Evolutionary conservation across 805 yeast species (phyloP).

Genomic region (Candida jianshihensis): DNA sequence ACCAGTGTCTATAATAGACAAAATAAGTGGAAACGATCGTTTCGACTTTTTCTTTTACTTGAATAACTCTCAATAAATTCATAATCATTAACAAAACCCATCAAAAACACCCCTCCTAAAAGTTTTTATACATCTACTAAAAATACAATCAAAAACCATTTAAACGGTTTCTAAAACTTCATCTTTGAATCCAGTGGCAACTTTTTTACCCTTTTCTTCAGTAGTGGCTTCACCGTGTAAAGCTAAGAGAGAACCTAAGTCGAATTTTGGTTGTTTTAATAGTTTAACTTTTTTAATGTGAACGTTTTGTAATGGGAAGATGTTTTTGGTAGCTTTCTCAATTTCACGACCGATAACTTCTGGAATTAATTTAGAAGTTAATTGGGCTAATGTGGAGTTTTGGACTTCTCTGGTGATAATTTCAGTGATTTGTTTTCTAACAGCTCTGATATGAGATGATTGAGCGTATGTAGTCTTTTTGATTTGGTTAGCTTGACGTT

Average conservation of each 20-base stretch:
- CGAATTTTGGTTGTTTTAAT: slow-evolving; percentile 24
- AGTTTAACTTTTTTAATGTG: slow-evolving; percentile 97
- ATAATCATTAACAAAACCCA: not conserved
- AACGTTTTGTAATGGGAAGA: slow-evolving; percentile 97
- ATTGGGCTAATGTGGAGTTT: slow-evolving; percentile 91
- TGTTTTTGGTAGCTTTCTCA: slow-evolving; percentile 89
- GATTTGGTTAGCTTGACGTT: slow-evolving; percentile 93
- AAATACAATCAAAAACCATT: slow-evolving; percentile 15
- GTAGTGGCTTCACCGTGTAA: slow-evolving; percentile 93
- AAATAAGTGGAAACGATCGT: too few relatives aligned
- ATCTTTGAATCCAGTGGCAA: slow-evolving; percentile 93
- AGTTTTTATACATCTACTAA: too few relatives aligned
- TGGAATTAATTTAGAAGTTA: slow-evolving; percentile 94
- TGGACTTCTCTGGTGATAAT: slow-evolving; percentile 95
- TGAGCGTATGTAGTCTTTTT: slow-evolving; percentile 98
- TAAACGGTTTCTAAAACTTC: slow-evolving; percentile 96
- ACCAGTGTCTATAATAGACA: too few relatives aligned
- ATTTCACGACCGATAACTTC: slow-evolving; percentile 99
- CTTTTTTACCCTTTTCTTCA: slow-evolving; percentile 98
- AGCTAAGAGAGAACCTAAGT: slow-evolving; percentile 91
- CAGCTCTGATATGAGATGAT: slow-evolving; percentile 94
- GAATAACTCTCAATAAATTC: not conserved
- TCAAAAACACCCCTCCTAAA: too few relatives aligned
- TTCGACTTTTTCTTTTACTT: too few relatives aligned
- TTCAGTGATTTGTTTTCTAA: slow-evolving; percentile 94